Evolutionary conservation across 768 basidiomycete genomes (phyloP).

Genomic region (Serendipita sp.): DNA sequence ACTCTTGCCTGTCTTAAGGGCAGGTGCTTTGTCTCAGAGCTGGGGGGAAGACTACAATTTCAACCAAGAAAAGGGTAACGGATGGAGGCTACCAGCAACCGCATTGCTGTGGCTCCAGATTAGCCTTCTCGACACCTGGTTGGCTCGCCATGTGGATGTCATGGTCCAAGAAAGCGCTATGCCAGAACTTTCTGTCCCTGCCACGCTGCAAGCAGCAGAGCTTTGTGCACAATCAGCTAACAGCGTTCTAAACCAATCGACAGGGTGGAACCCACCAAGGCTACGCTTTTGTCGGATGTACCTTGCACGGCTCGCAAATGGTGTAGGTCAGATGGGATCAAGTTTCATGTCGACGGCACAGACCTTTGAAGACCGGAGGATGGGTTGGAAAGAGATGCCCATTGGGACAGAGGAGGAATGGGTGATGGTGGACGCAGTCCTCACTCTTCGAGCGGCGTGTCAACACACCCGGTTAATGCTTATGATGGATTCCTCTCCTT

Average conservation of each 20-base stretch:
- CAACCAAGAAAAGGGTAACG: background rate
- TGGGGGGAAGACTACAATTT: background rate
- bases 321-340: background rate
- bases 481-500: background rate
- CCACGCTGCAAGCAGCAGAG: background rate
- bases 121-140: conserved; percentile 16
- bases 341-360: background rate
- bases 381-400: background rate
- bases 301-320: background rate
- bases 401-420: background rate
- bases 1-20: background rate
- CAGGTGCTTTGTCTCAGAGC: background rate
- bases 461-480: conserved; percentile 2
- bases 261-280: background rate
- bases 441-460: background rate
- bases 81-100: conserved; percentile 8
- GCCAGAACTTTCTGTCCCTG: background rate
- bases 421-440: background rate
- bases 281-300: background rate
- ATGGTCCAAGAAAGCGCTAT: conserved; percentile 7
- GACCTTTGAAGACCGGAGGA: background rate
- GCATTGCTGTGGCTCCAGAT: conserved; percentile 14
- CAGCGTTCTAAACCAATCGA: background rate
- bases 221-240: background rate
- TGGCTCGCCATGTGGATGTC: conserved; percentile 12